Base-by-base conservation (phyloP, 2,329 filamentous ascomycete genomes). In the Beauveria sp. region DNA sequence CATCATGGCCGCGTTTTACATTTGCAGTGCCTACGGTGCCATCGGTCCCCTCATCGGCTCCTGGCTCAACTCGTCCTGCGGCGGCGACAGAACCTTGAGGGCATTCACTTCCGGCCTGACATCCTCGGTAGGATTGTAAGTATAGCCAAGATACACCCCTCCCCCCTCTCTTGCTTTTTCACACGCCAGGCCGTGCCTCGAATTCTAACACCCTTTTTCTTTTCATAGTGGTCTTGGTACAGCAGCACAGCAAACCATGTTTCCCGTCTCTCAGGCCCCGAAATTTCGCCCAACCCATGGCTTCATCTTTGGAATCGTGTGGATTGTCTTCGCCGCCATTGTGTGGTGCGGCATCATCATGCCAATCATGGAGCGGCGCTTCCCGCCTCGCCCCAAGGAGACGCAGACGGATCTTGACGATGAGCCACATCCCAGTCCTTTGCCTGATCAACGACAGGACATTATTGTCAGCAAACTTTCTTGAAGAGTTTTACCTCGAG, bases 121-220 rank as follows among this genome's bases (percentile, higher is more conserved):
- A 48, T 40, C 51, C 22, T 51, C 61, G n/a, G 54, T 62, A 20
- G 61, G 61, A 42, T 62, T 51, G 61, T 62, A 54, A 52, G 61
- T 62, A 16, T n/a, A 16, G 31, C 31, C 31, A 34, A 34, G 10
- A 34, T 12, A 34, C 31, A 3, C 2, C 9, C 28, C 31, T 4
- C 3, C 9, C 9, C 12, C 20, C 28, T 31, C 28, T 31, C 28
- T 31, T 9, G 1, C 8, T 31, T 3, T 31, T 10, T 34, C 10
- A 34, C 31, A 12, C 10, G 10, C 3, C 31, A 34, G 31, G 12
- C 10, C 12, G 3, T 34, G 7, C 20, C 4, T 34, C 31, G 31
- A 31, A 34, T 34, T 34, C 31, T 34, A 12, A 34, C 10, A 34
- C 31, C 0, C 1, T 34, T 34, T 5, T 34, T 12, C 10, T 12